Conservation (phyloP, 1,284 basidiomycete species). For the Dichomitus squalens region DNA sequence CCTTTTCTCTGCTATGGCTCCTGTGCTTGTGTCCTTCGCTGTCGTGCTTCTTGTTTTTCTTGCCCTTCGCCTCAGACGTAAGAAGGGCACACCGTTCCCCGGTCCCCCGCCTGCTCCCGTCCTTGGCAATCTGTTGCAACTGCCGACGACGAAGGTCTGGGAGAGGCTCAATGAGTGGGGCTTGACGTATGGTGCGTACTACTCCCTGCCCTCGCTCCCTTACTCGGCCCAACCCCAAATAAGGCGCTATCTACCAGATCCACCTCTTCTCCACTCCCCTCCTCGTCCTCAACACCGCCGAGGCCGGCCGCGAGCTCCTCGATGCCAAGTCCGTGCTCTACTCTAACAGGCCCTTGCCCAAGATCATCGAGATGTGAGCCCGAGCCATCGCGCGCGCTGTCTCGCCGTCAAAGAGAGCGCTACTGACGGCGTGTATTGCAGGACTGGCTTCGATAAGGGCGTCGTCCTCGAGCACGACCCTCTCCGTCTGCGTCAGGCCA, state of each 20-base stretch:
- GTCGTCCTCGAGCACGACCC: constrained; percentile 17
- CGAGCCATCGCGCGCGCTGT: too few species aligned
- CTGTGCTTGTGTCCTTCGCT: background rate
- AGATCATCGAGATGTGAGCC: constrained; percentile 19
- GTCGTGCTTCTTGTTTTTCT: background rate
- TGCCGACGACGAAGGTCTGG: background rate
- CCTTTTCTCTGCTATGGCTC: constrained; percentile 14
- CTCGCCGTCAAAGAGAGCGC: background rate
- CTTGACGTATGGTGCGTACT: constrained; percentile 2
- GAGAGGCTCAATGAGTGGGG: constrained; percentile 3
- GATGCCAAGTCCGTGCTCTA: constrained; percentile 15
- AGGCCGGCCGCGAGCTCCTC: constrained; percentile 15
- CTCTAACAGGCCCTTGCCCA: constrained; percentile 14
- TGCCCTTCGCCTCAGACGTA: background rate
- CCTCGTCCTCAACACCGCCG: constrained; percentile 14
- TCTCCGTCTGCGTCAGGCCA: constrained; percentile 9
- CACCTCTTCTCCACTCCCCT: constrained; percentile 13
- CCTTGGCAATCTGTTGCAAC: constrained; percentile 4
- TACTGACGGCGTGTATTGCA: background rate
- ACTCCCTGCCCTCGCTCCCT: too few species aligned
- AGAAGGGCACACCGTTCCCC: background rate
- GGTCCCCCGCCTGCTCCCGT: constrained; percentile 1
- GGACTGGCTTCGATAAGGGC: constrained; percentile 18
- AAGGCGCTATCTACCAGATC: constrained; percentile 16
- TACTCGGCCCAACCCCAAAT: too few species aligned